Base-by-base conservation (phyloP, 768 basidiomycete species). In the Rhizopogon sp. region DNA sequence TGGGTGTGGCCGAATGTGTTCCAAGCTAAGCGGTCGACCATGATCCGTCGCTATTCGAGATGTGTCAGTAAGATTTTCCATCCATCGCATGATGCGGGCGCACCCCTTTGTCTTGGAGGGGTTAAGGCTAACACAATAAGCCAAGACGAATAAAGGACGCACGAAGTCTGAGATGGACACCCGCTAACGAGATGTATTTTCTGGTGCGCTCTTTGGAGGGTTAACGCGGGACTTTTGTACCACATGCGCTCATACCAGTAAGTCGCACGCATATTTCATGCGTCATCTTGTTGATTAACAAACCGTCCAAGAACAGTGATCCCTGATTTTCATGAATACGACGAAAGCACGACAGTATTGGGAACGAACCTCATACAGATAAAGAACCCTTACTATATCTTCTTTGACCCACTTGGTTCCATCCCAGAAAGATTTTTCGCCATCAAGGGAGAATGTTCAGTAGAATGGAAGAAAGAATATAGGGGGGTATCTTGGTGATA, bases 101-200 rank as follows among this genome's bases (percentile, higher is more conserved):
- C 20, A 47, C 46, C 35, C 46, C 46, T 47, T 17, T 47, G 13
- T 35, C 46, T 47, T 9, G 22, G 46, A 47, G 31, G 11, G 8
- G 33, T 31, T 47, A 5, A 47, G 46, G 8, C 17, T 35, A 22
- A 47, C 5, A 22, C 8, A 35, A 35, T 16, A 14, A 44, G n/a
- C 8, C 33, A 25, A 20, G 7, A 5, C 1, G 9, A 49, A 28
- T 33, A 31, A 5, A 33, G 6, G 8, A 52, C 53, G 45, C 46
- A 54, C 53, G 7, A 51, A 37, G 16, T 28, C 22, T 33, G n/a
- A 53, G 37, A 54, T 54, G 53, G 25, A 54, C 22, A 37, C 53
- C 53, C 17, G 35, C 43, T 28, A 54, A 9, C 3, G 33, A 20
- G 31, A 13, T 37, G 17, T 54, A 54, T 20, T 22, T 47, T 39